A percentile compares a stretch with the other conserved stretches of the same genome.
Evolutionary conservation across 2,329 filamentous ascomycete genomes (phyloP).

Genomic region (Microsporum canis): DNA sequence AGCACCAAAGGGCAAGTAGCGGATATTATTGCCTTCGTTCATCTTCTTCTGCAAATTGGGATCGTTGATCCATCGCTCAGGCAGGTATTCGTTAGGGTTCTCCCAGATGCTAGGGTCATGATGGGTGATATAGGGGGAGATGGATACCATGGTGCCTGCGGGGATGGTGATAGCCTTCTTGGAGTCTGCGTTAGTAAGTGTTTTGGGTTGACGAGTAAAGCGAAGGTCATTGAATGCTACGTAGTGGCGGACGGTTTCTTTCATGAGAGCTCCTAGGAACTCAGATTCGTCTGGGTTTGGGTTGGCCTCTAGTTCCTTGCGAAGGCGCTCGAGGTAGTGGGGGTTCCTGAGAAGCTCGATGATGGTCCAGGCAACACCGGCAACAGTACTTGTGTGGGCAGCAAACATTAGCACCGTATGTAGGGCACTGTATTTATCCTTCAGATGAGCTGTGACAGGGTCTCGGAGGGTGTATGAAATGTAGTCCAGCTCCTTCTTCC

Average conservation of each 20-base stretch:
- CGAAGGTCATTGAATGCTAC: conserved; percentile 12
- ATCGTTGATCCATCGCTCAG: conserved; percentile 12
- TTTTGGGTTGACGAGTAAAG: conserved; percentile 9
- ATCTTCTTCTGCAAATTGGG: conserved; percentile 8
- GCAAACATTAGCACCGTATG: conserved; percentile 15
- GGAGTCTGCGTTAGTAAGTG: conserved; percentile 7
- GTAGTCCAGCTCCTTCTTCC: conserved; percentile 12
- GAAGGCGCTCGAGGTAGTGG: conserved; percentile 7
- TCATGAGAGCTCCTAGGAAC: conserved; percentile 11
- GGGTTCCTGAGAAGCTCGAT: conserved; percentile 13
- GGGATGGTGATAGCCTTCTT: conserved; percentile 12
- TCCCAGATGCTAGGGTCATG: conserved; percentile 12
- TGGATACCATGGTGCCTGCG: conserved; percentile 11
- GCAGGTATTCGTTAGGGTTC: conserved; percentile 8
- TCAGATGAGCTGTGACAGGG: conserved; percentile 12
- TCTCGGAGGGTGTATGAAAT: conserved; percentile 15
- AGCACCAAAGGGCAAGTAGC: conserved; percentile 12
- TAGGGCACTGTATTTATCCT: conserved; percentile 12
- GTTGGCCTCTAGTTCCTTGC: conserved; percentile 11
- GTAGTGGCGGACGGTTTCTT: conserved; percentile 14
- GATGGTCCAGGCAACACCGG: conserved; percentile 14
- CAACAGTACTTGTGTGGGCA: conserved; percentile 14
- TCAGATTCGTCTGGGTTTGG: conserved; percentile 9
- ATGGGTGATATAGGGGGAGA: conserved; percentile 13
- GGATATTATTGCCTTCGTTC: conserved; percentile 7